Conservation (phyloP, 1,284 basidiomycete species). For the Tausonia pullulans region DNA sequence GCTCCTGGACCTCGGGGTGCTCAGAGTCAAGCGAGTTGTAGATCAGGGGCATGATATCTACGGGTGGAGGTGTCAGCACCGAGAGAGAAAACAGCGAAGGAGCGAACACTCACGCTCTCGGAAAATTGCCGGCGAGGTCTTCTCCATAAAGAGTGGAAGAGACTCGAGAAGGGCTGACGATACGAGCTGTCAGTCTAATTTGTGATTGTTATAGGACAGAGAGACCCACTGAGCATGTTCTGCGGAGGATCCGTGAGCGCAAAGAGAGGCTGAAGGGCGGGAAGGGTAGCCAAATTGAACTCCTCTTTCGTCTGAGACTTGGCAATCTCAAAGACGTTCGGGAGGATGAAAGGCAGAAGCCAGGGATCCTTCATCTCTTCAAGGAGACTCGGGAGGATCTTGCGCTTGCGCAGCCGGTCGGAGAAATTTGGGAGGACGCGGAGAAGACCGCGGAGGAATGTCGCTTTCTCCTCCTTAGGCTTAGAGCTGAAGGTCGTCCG, state of each 20-base stretch:
- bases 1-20: slow-evolving; percentile 80
- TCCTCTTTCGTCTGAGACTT: slow-evolving; percentile 63
- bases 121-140: slow-evolving; percentile 78
- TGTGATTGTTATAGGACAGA: neutral
- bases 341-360: slow-evolving; percentile 89
- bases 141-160: slow-evolving; percentile 71
- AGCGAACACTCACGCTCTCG: slow-evolving; percentile 57
- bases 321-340: slow-evolving; percentile 90
- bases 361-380: slow-evolving; percentile 96
- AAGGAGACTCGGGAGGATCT: slow-evolving; percentile 86
- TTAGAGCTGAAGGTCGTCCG: slow-evolving; percentile 90
- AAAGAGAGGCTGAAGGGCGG: slow-evolving; percentile 83
- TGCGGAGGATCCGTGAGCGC: slow-evolving; percentile 88
- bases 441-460: slow-evolving; percentile 83
- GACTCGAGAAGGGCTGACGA: slow-evolving; percentile 64
- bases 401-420: slow-evolving; percentile 72
- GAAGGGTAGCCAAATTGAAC: slow-evolving; percentile 71
- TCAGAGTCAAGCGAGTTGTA: slow-evolving; percentile 93
- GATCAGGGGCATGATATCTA: slow-evolving; percentile 86
- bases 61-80: neutral
- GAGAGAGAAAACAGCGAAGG: slow-evolving; percentile 14
- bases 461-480: slow-evolving; percentile 87
- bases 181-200: neutral
- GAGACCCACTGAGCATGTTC: slow-evolving; percentile 62
- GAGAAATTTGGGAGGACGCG: slow-evolving; percentile 76